Base-by-base conservation (phyloP, 768 basidiomycete genomes). In the Kwoniella pini region DNA sequence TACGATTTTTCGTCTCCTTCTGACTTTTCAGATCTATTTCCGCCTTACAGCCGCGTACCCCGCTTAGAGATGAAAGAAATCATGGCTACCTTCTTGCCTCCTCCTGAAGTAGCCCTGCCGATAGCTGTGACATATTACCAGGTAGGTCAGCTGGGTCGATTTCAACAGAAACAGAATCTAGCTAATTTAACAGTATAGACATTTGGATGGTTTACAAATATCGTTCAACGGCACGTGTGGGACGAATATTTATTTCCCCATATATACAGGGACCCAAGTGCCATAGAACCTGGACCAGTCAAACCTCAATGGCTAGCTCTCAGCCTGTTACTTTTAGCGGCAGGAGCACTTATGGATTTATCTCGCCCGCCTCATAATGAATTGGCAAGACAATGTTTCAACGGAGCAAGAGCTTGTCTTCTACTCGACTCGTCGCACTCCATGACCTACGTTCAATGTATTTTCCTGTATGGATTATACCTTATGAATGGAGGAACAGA, bases 401-500 rank as follows among this genome's bases (percentile, higher is more conserved):
- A 48, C 27, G 65, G 52, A 26, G 65, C 65, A 15, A 26, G 60
- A 30, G 31, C 46, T 9, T 66, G 56, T 40, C 56, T 62, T 27
- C 26, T 38, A 4, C 43, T 62, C 36, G 64, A 66, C 38, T 28
- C 46, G 7, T 55, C 64, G 19, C 64, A 62, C 39, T 66, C 60
- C 0, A 43, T 63, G 33, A 55, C 57, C 36, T 60, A 60, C 26
- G 62, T 63, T 10, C 65, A 60, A 54, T 50, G 45, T 27, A 50
- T 63, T 26, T 57, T 59, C 46, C 58, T 63, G 4, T 63, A 63
- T 42, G 58, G 40, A 17, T 38, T 54, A 24, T 67, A 46, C 38
- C 11, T 67, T 17, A 60, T 63, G 62, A 67, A 67, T 26, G 65
- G 65, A 1, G 54, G 60, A 4, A 59, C 54, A 5, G 58, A 63